phyloP scores from a whole-genome alignment of 495 filamentous ascomycete genomes.

The Penicillium lividum region DNA sequence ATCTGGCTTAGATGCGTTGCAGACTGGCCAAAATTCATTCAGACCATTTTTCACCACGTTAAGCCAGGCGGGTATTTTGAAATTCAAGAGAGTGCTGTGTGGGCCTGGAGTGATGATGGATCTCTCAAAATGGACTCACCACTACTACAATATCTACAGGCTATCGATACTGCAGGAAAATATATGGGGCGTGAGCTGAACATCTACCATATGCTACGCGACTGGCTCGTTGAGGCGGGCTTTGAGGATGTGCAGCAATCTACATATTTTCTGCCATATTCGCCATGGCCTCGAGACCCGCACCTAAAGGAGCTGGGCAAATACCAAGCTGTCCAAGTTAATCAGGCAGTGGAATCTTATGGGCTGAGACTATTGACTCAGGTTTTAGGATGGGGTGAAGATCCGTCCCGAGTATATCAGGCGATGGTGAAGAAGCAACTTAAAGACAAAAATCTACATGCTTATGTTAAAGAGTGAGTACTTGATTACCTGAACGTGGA shows the following conservation, averaged over 20 bases:
- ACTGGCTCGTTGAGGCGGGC: slow-evolving; percentile 46
- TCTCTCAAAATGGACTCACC: slow-evolving; percentile 48
- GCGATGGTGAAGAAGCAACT: slow-evolving; percentile 26
- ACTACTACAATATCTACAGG: slow-evolving; percentile 51
- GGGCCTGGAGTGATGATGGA: slow-evolving; percentile 50
- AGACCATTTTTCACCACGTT: slow-evolving; percentile 36
- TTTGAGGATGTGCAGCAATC: slow-evolving; percentile 60
- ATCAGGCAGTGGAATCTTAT: slow-evolving; percentile 58
- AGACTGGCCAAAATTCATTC: slow-evolving; percentile 25
- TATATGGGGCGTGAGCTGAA: slow-evolving; percentile 49
- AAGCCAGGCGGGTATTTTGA: slow-evolving; percentile 70
- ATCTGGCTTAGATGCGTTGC: slow-evolving; percentile 17
- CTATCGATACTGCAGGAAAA: slow-evolving; percentile 9
- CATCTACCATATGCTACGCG: slow-evolving; percentile 38
- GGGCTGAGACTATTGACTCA: slow-evolving; percentile 59
- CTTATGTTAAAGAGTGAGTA: slow-evolving; percentile 24
- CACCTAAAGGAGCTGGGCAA: slow-evolving; percentile 65
- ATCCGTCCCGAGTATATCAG: slow-evolving; percentile 23
- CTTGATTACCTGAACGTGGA: not conserved
- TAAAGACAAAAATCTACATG: slow-evolving; percentile 34
- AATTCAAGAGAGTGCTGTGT: slow-evolving; percentile 55
- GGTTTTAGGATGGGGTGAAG: slow-evolving; percentile 43
- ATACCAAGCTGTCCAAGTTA: slow-evolving; percentile 57
- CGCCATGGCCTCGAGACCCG: slow-evolving; percentile 65
- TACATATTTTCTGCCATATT: slow-evolving; percentile 62